A percentile compares a stretch with the other conserved stretches of the same genome.
Conservation (phyloP, 441 rosid species). For the Raphanus hybrid region DNA sequence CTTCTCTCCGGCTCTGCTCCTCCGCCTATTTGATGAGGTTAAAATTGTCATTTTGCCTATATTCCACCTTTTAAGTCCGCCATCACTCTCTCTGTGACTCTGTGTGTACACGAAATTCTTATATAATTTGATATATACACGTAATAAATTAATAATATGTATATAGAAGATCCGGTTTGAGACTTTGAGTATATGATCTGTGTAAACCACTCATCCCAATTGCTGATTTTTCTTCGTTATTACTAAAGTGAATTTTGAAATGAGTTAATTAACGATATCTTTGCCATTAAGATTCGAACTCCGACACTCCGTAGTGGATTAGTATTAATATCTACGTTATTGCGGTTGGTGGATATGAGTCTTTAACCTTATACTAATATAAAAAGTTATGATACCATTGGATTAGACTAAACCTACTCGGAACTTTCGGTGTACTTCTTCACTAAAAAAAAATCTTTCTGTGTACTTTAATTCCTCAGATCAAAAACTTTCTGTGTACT, state of each 20-base stretch:
- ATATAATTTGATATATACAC: not conserved
- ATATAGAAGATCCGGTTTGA: slow-evolving; percentile 21
- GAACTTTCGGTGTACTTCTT: slow-evolving; percentile 8
- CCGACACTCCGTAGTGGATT: not conserved
- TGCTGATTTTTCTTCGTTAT: not conserved
- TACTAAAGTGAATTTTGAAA: slow-evolving; percentile 10
- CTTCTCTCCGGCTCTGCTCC: slow-evolving; percentile 42
- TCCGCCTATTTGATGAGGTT: slow-evolving; percentile 39
- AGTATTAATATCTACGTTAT: slow-evolving; percentile 1
- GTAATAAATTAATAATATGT: not conserved
- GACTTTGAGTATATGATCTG: slow-evolving; percentile 3
- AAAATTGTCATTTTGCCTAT: slow-evolving; percentile 43
- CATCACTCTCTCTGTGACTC: not conserved
- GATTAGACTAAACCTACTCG: slow-evolving; percentile 10
- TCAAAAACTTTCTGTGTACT: too few relatives aligned
- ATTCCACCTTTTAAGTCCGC: not conserved
- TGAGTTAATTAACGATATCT: not conserved
- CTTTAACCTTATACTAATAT: not conserved
- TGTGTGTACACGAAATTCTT: slow-evolving; percentile 4
- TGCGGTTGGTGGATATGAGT: slow-evolving; percentile 28
- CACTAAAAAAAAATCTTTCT: not conserved
- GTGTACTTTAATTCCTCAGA: not conserved
- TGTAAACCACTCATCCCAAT: not conserved
- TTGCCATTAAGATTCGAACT: not conserved
- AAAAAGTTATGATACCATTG: not conserved